Percentiles rank a stretch among this genome's conserved stretches.
Evolutionary conservation across 139 green algal genomes (phyloP).

Genomic region (Astrephomene gubernaculifera): DNA sequence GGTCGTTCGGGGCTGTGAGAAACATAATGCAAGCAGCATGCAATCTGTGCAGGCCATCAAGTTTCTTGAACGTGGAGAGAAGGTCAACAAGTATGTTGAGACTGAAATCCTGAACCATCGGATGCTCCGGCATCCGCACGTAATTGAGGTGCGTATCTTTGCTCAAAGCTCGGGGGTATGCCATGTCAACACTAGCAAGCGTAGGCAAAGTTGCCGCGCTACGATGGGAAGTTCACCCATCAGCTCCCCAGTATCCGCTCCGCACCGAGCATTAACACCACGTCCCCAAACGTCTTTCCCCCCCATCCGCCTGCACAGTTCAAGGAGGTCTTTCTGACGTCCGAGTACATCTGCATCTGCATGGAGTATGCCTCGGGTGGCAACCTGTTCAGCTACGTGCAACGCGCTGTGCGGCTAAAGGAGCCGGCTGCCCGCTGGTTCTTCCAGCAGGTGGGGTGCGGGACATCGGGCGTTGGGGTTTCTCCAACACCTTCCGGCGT

Average conservation of each 20-base stretch:
- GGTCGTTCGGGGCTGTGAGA: not conserved
- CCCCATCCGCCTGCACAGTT: constrained; percentile 75
- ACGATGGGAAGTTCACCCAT: too few relatives aligned
- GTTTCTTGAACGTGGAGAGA: constrained; percentile 73
- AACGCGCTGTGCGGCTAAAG: constrained; percentile 87
- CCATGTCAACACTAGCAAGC: too few relatives aligned
- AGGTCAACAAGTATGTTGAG: constrained; percentile 85
- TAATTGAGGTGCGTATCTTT: constrained; percentile 78
- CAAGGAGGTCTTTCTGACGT: constrained; percentile 90
- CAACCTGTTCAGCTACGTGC: constrained; percentile 52
- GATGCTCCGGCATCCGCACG: constrained; percentile 91
- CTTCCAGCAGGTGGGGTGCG: constrained; percentile 90
- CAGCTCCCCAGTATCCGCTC: too few relatives aligned
- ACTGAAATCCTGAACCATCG: constrained; percentile 97
- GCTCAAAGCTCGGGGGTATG: constrained; percentile 71
- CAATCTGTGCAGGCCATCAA: constrained; percentile 76
- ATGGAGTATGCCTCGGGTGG: constrained; percentile 58
- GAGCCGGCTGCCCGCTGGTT: constrained; percentile 98
- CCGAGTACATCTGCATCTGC: constrained; percentile 71
- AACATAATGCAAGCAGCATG: too few relatives aligned
- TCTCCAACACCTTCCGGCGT: not conserved
- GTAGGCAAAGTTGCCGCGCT: too few relatives aligned
- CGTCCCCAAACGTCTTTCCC: not conserved
- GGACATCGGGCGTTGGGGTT: not conserved
- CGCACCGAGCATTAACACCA: too few relatives aligned